These are phyloP conservation scores for Candida labiduridarum DNA, from an alignment of 1,139 yeast species.

Conservation along the genomic window DNA sequence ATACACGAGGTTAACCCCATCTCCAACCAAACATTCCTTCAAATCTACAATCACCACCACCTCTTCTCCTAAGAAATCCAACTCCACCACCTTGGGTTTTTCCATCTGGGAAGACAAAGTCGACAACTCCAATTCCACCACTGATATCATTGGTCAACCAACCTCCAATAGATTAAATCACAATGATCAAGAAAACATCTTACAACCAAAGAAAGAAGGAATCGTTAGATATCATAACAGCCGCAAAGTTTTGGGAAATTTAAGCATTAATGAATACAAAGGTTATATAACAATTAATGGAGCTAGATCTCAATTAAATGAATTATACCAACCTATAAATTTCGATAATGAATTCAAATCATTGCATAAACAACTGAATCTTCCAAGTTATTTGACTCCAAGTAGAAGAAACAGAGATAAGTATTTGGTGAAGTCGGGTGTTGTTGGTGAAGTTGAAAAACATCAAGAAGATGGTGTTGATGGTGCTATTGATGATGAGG, in stretches of 20 bases:
- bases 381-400: slow-evolving; percentile 41
- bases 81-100: slow-evolving; percentile 32
- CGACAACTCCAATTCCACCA: slow-evolving; percentile 7
- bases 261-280: slow-evolving; percentile 35
- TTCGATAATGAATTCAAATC: slow-evolving; percentile 37
- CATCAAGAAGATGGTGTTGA: slow-evolving; percentile 17
- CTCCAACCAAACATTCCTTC: slow-evolving; percentile 7
- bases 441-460: slow-evolving; percentile 14
- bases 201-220: slow-evolving; percentile 38
- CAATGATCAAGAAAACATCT: slow-evolving; percentile 48
- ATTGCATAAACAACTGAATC: slow-evolving; percentile 33
- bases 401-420: slow-evolving; percentile 26
- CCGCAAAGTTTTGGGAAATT: slow-evolving; percentile 36
- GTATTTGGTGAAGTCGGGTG: slow-evolving; percentile 28
- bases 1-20: slow-evolving; percentile 20
- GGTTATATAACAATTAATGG: slow-evolving; percentile 29
- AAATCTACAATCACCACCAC: slow-evolving; percentile 13
- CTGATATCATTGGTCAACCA: slow-evolving; percentile 14
- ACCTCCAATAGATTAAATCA: slow-evolving; percentile 28
- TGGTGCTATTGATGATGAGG: slow-evolving; percentile 26
- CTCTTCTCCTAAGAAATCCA: slow-evolving; percentile 22
- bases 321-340: slow-evolving; percentile 36
- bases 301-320: slow-evolving; percentile 24
- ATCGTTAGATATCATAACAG: slow-evolving; percentile 13
- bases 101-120: slow-evolving; percentile 41